Conservation (phyloP, 2,329 filamentous ascomycete genomes). For the Fusarium denticulatum region DNA sequence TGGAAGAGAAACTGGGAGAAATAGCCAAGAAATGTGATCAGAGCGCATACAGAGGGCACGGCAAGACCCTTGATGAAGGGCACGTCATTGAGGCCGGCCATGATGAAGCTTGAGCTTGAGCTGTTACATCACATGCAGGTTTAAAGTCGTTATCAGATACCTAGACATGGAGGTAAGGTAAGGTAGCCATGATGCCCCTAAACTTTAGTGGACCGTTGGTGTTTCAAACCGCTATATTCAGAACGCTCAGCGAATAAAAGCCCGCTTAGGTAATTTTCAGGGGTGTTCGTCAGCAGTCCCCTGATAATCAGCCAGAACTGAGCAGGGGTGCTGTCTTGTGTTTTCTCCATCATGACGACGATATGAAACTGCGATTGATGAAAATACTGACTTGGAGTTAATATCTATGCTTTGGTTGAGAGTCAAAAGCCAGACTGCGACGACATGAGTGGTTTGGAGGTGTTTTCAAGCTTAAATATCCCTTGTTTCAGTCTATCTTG, state of each 20-base stretch:
- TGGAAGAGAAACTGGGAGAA: constrained; percentile 77
- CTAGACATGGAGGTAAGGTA: background rate
- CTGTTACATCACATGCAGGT: constrained; percentile 21
- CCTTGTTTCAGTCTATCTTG: constrained; percentile 14
- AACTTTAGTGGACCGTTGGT: constrained; percentile 3
- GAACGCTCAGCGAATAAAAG: background rate
- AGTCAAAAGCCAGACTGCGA: background rate
- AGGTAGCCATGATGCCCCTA: background rate
- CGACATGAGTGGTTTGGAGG: constrained; percentile 21
- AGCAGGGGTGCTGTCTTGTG: constrained; percentile 16
- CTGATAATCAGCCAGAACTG: constrained; percentile 24
- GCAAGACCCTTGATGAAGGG: constrained; percentile 65
- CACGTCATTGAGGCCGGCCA: constrained; percentile 56
- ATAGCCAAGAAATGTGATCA: constrained; percentile 77
- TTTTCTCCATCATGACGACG: constrained; percentile 29
- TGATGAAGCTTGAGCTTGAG: constrained; percentile 31
- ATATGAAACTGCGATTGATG: background rate
- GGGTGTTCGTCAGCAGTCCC: constrained; percentile 33
- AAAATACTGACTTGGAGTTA: background rate
- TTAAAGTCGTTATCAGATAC: constrained; percentile 6
- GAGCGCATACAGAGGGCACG: constrained; percentile 72
- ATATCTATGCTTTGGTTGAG: background rate
- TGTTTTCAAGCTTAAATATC: constrained; percentile 14
- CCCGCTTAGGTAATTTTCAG: constrained; percentile 35
- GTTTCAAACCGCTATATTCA: constrained; percentile 9